Percentiles rank a stretch among this genome's conserved stretches.
Conservation (phyloP, 2,329 filamentous ascomycete genomes). For the Aspergillus ruber region DNA sequence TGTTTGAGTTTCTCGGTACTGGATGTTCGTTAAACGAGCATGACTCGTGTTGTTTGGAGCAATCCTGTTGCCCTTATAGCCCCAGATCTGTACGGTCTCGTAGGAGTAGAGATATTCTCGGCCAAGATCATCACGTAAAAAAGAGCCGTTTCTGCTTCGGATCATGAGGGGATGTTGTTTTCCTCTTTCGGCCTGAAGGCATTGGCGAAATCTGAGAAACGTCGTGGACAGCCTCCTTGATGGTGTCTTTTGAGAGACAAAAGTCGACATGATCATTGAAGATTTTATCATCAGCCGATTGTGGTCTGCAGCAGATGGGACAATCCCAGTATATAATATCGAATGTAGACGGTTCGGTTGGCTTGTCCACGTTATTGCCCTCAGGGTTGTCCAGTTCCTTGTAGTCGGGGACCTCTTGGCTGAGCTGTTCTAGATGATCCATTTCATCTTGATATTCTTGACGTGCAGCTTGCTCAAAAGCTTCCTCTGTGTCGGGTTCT, state of each 20-base stretch:
- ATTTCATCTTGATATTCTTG: slow-evolving; percentile 57
- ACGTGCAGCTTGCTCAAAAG: slow-evolving; percentile 56
- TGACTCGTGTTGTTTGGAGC: too few species aligned
- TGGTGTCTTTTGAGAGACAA: slow-evolving; percentile 79
- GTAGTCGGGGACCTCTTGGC: slow-evolving; percentile 45
- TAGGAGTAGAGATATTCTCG: neutral
- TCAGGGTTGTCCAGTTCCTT: slow-evolving; percentile 17
- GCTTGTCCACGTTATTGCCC: slow-evolving; percentile 8
- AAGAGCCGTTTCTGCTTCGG: slow-evolving; percentile 30
- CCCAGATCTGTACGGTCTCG: too few species aligned
- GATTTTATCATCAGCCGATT: slow-evolving; percentile 63
- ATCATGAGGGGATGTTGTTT: slow-evolving; percentile 24
- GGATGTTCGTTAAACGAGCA: too few species aligned
- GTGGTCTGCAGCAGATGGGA: slow-evolving; percentile 75
- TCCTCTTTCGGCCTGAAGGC: slow-evolving; percentile 21
- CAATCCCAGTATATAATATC: slow-evolving; percentile 66
- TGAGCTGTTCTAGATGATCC: slow-evolving; percentile 55
- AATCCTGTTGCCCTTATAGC: too few species aligned
- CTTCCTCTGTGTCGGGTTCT: slow-evolving; percentile 64
- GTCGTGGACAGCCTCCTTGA: slow-evolving; percentile 70
- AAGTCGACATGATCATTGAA: slow-evolving; percentile 93
- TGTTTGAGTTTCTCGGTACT: too few species aligned
- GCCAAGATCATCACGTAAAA: slow-evolving; percentile 22
- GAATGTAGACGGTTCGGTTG: slow-evolving; percentile 1
- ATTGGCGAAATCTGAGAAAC: slow-evolving; percentile 19